Percentiles rank a stretch among this genome's conserved stretches.
phyloP scores from a whole-genome alignment of 371 early-diverging fungal species.

The Mucor indicus region DNA sequence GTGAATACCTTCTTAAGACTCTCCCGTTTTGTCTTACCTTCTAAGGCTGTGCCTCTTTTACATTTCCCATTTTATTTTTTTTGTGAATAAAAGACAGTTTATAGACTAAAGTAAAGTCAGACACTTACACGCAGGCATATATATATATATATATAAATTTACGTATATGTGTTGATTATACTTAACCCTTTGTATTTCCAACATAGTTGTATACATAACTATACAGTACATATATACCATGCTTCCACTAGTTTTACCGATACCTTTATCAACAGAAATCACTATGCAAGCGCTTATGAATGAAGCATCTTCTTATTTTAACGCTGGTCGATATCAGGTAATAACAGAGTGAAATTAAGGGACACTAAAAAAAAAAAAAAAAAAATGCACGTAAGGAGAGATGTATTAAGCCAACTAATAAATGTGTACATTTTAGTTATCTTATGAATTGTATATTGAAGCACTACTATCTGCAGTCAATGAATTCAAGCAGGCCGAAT shows the following conservation, averaged over 20 bases:
- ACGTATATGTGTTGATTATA: background rate
- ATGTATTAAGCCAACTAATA: background rate
- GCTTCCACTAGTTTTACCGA: background rate
- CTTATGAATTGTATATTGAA: conserved; percentile 38
- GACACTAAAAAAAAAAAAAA: too few relatives aligned
- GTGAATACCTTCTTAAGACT: too few relatives aligned
- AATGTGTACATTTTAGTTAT: conserved; percentile 18
- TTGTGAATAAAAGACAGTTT: too few relatives aligned
- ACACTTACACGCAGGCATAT: too few relatives aligned
- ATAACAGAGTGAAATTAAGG: too few relatives aligned
- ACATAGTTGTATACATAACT: too few relatives aligned
- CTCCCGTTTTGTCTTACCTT: too few relatives aligned
- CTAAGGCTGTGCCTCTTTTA: too few relatives aligned
- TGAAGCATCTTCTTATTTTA: conserved; percentile 11
- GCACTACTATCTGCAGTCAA: conserved; percentile 21
- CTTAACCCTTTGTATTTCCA: too few relatives aligned
- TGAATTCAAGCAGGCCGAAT: conserved; percentile 35
- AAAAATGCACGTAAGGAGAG: background rate
- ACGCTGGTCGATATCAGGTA: conserved; percentile 7
- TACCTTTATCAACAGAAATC: conserved; percentile 13
- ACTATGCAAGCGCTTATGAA: conserved; percentile 17
- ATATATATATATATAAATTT: background rate
- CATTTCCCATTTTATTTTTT: too few relatives aligned
- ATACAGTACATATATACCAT: too few relatives aligned
- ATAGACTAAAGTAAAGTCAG: too few relatives aligned